phyloP scores from a whole-genome alignment of 78 protist genomes.

The Neovahlkampfia damariscottae region DNA sequence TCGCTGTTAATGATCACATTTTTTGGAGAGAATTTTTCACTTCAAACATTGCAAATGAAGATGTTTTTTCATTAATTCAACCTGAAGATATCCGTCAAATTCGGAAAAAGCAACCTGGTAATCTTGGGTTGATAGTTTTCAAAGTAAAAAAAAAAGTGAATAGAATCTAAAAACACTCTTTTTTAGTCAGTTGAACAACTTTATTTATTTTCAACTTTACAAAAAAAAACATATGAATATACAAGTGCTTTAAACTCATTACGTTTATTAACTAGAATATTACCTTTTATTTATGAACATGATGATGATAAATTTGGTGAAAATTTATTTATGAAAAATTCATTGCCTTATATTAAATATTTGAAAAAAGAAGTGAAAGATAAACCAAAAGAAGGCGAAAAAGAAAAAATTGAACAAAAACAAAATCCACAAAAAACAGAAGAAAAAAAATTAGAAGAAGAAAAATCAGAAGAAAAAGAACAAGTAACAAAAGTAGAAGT shows the following conservation, averaged over 20 bases:
- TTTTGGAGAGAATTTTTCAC: neutral
- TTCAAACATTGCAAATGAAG: neutral
- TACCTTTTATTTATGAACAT: neutral
- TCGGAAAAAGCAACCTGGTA: neutral
- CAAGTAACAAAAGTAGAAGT: neutral
- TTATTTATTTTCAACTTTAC: neutral
- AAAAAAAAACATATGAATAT: neutral
- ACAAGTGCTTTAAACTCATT: constrained; percentile 4
- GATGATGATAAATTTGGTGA: neutral
- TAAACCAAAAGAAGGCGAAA: neutral
- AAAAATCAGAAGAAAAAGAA: neutral
- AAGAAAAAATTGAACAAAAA: neutral
- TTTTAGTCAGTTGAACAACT: neutral
- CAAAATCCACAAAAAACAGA: neutral
- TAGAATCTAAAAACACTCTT: neutral
- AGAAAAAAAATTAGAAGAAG: neutral
- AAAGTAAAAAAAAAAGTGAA: neutral
- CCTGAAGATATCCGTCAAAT: neutral
- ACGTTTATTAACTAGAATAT: neutral
- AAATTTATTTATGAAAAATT: neutral
- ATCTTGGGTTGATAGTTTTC: neutral
- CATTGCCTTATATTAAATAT: neutral
- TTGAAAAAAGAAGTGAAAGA: neutral
- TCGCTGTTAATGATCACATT: neutral
- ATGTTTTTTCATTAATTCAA: neutral